Percentiles rank a stretch among this genome's conserved stretches.
These are phyloP conservation scores for Saccharomyces kudriavzevii DNA, from an alignment of 805 yeast species.

Conservation along the genomic window DNA sequence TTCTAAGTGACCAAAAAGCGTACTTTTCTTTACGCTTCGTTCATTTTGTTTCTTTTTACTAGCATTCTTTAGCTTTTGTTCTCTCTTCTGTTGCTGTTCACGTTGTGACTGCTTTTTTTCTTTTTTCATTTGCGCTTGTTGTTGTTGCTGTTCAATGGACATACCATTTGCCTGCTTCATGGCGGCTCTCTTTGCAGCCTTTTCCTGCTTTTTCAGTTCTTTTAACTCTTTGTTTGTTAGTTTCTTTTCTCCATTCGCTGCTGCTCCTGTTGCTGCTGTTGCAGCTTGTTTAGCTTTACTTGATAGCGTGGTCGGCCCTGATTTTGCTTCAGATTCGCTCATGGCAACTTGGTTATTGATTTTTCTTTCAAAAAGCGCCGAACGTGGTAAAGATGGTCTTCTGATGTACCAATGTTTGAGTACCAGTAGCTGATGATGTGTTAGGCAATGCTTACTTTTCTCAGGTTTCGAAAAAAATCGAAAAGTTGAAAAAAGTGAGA, in stretches of 20 bases:
- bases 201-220: conserved; percentile 81
- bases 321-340: background rate
- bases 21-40: conserved; percentile 41
- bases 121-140: conserved; percentile 36
- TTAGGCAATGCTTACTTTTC: background rate
- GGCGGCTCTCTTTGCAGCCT: conserved; percentile 89
- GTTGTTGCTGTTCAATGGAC: conserved; percentile 33
- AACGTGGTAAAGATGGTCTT: background rate
- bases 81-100: conserved; percentile 43
- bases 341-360: background rate
- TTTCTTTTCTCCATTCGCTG: conserved; percentile 22
- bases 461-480: background rate
- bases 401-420: background rate
- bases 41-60: conserved; percentile 28
- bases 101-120: conserved; percentile 36
- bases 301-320: background rate
- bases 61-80: conserved; percentile 38
- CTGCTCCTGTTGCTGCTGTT: background rate
- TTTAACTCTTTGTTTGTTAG: conserved; percentile 74
- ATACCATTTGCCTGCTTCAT: conserved; percentile 64
- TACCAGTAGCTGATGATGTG: background rate
- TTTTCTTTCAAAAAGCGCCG: background rate
- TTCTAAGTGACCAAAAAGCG: conserved; percentile 71
- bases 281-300: conserved; percentile 1
- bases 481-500: background rate